Evolutionary conservation across 2,329 filamentous ascomycete species (phyloP), one percentile per base, ranked within the genome.

Genomic region (Eutypa lata): DNA sequence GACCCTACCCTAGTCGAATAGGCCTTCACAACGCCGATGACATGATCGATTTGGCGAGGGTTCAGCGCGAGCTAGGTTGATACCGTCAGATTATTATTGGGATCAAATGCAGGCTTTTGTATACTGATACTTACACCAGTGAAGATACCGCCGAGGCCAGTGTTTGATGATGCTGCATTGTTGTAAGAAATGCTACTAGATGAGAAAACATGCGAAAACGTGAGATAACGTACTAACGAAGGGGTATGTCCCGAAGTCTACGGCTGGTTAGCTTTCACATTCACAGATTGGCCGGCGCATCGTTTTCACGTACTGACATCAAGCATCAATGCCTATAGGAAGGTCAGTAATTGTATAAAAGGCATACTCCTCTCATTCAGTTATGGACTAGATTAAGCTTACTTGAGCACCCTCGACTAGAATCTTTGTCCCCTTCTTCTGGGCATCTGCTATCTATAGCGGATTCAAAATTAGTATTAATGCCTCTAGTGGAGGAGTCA

Each of bases 11-110:
- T 53, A 3, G 46, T 31, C 28, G 10, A 50, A 68, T 86, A 87
- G 13, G 83, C 83, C 64, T 87, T 87, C 5, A 86, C 81, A 3
- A 88, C 84, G 45, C 83, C 84, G 57, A 87, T 80, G 50, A 82
- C 77, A 52, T 61, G 77, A 14, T 44, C 35, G 33, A 56, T 51
- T 49, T 52, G 51, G 46, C 48, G 42, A 26, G 42, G 42, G 22
- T 44, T 26, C 19, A 44, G 42, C 24, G 42, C 42, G 42, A 53
- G 45, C 52, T 38, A 21, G 53, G 45, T 7, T 43, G 56, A 48
- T 8, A 51, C 49, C 1, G 56, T 52, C 13, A 54, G 50, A 11
- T 42, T 52, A 8, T 49, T 54, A 6, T 42, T 75, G 72, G 22
- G 81, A 77, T 38, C 71, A 67, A 42, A 76, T 66, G 61, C 86